These are phyloP conservation scores for Vaccinium vitisidaea DNA, from an alignment of 148 eudicot genomes.

Conservation along the genomic window DNA sequence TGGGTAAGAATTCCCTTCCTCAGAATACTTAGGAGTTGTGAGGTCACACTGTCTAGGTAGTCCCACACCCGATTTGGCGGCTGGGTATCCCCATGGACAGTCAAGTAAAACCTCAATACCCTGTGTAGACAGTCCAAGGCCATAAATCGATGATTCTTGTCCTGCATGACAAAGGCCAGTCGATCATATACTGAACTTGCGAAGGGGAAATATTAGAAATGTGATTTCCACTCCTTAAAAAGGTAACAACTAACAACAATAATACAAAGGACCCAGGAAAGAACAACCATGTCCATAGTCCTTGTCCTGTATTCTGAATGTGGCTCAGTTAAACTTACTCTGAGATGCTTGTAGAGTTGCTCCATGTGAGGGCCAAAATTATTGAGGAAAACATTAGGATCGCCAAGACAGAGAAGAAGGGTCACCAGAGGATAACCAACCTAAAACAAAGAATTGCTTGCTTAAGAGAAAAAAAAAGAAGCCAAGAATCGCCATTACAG, in stretches of 20 bases:
- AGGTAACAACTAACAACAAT: neutral
- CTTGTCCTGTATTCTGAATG: neutral
- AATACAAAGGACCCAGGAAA: neutral
- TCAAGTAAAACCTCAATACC: constrained; percentile 83
- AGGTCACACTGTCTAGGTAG: constrained; percentile 95
- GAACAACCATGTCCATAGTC: constrained; percentile 1
- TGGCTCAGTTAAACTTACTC: constrained; percentile 49
- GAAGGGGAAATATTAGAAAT: neutral
- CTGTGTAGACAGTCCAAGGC: constrained; percentile 97
- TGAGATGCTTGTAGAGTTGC: constrained; percentile 92
- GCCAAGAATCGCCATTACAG: constrained; percentile 9
- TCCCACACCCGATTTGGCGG: constrained; percentile 99
- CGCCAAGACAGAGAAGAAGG: constrained; percentile 97
- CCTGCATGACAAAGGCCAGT: constrained; percentile 49
- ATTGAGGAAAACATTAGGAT: constrained; percentile 80
- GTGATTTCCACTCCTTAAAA: neutral
- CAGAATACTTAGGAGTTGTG: constrained; percentile 78
- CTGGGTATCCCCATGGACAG: constrained; percentile 89
- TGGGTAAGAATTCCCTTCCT: constrained; percentile 96
- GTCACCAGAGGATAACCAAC: constrained; percentile 96
- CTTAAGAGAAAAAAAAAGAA: neutral
- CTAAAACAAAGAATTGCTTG: constrained; percentile 29
- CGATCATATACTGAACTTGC: neutral
- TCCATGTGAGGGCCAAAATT: constrained; percentile 95
- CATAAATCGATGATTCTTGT: constrained; percentile 98